These are phyloP conservation scores for Pelargonium nanum DNA, from an alignment of 345 rosid species.

Conservation along the genomic window DNA sequence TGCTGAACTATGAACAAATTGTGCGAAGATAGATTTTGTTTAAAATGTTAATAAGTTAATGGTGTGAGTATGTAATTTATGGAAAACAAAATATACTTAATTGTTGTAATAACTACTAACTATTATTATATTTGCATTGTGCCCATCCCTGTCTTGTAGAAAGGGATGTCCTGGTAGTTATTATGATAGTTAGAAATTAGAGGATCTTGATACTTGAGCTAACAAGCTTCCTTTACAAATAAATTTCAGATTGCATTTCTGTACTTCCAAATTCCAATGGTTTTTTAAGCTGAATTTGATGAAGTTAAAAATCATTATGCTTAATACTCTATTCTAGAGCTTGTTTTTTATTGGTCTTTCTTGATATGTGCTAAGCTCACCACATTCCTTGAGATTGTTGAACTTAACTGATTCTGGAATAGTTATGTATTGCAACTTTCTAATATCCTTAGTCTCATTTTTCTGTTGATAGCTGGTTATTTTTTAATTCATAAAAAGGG, in stretches of 20 bases:
- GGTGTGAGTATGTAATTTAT: neutral
- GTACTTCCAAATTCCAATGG: neutral
- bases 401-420: neutral
- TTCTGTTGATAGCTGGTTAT: constrained; percentile 3
- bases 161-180: no score
- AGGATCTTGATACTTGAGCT: no score
- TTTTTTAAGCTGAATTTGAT: neutral
- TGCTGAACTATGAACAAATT: neutral
- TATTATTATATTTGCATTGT: neutral
- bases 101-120: neutral
- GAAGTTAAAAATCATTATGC: neutral
- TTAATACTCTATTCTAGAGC: neutral
- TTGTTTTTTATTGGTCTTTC: neutral
- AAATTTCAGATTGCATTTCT: neutral
- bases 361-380: neutral
- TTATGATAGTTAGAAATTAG: no score
- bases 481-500: neutral
- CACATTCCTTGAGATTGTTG: neutral
- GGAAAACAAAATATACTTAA: no score
- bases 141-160: neutral
- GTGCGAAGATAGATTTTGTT: neutral
- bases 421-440: neutral
- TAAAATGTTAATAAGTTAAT: neutral
- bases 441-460: no score
- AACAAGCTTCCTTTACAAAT: neutral